Percentiles rank a stretch among this genome's conserved stretches.
phyloP scores from a whole-genome alignment of 164 flowering plant species.

The Nymphaea colorata region DNA sequence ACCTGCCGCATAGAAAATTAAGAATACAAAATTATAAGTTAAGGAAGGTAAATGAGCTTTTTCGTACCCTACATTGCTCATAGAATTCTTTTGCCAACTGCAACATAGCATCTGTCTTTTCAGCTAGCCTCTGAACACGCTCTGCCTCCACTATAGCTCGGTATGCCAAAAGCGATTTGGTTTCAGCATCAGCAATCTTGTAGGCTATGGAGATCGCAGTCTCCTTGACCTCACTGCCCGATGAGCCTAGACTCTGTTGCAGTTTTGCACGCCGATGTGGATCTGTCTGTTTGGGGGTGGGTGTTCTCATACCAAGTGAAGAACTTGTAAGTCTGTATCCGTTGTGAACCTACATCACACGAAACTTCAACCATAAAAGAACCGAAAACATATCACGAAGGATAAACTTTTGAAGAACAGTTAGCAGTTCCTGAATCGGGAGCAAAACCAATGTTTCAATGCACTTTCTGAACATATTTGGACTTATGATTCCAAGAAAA shows the following conservation, averaged over 20 bases:
- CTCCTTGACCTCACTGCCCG: slow-evolving; percentile 30
- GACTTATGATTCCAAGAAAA: not conserved
- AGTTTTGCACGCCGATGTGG: slow-evolving; percentile 12
- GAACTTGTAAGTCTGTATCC: slow-evolving; percentile 36
- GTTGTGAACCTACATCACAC: slow-evolving; percentile 37
- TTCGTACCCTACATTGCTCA: slow-evolving; percentile 45
- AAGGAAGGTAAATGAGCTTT: not conserved
- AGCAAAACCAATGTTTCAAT: not conserved
- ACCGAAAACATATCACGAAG: not conserved
- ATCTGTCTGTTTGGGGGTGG: slow-evolving; percentile 32
- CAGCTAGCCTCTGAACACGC: slow-evolving; percentile 51
- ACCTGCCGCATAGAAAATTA: slow-evolving; percentile 12
- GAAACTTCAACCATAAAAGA: not conserved
- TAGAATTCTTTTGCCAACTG: slow-evolving; percentile 37
- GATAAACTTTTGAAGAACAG: not conserved
- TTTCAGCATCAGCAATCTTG: slow-evolving; percentile 71
- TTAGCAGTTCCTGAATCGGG: not conserved
- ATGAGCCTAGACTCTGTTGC: slow-evolving; percentile 4
- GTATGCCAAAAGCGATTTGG: slow-evolving; percentile 56
- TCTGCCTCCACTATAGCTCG: slow-evolving; percentile 76
- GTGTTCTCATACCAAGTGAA: slow-evolving; percentile 22
- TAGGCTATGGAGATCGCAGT: slow-evolving; percentile 54
- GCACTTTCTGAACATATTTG: not conserved
- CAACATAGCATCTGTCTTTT: slow-evolving; percentile 44
- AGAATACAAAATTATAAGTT: not conserved